Base-by-base conservation (phyloP, 176 grass and related monocot genomes). In the Themeda triandra region DNA sequence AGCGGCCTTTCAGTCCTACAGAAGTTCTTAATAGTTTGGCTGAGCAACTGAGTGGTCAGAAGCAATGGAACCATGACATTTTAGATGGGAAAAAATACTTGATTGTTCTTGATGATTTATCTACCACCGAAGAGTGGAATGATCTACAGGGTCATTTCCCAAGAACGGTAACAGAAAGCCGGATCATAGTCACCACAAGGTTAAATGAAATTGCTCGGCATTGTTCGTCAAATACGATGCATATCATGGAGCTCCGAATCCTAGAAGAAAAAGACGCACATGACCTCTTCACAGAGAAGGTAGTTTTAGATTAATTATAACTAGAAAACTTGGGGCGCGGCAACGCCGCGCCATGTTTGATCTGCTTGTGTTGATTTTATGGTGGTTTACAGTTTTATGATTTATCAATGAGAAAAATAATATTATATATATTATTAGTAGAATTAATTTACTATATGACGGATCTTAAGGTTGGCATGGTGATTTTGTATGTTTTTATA, bases 31-130 rank as follows among this genome's bases (percentile, higher is more conserved):
- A 13, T 23, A 44, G 12, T 24, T 7, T 90, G n/a, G 37, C 25
- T n/a, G 32, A 10, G 33, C 40, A 86, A 70, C 42, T 83, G 23
- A 41, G 37, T 13, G 12, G 2, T 13, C 1, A 41, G 4, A 41
- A 42, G 36, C 11, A 24, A 8, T 41, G 63, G 63, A 17, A 66
- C 21, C 4, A 3, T 42, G 11, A n/a, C 23, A 71, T 69, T 13
- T 41, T 58, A 37, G 28, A 65, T 32, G 63, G 3, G 19, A 28
- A 12, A 4, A 24, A 68, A 51, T 68, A 12, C 67, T 60, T 82
- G 15, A 82, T 82, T 82, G 35, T 82, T 59, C 49, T 82, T 36
- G 80, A 82, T 82, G 80, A 82, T 82, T 23, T 82, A 14, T 82
- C 15, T 7, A 60, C 49, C 6, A 58, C 14, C 11, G 23, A 23